phyloP scores from a whole-genome alignment of 805 yeast species.

The Barnettozyma sucrosica region DNA sequence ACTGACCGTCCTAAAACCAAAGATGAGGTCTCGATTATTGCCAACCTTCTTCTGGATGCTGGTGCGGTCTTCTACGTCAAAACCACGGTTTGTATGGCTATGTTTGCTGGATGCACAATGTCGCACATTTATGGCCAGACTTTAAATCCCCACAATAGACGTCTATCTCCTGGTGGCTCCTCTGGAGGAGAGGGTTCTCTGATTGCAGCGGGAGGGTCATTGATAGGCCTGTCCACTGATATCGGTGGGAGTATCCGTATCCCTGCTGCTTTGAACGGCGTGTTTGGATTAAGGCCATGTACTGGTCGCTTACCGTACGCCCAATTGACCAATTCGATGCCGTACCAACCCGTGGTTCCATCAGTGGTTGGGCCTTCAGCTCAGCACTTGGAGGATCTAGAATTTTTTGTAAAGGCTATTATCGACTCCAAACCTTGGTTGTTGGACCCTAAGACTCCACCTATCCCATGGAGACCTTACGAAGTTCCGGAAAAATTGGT shows the following conservation, averaged over 20 bases:
- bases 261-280: constrained; percentile 61
- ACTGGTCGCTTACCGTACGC: constrained; percentile 42
- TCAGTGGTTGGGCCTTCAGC: constrained; percentile 68
- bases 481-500: constrained; percentile 29
- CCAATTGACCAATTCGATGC: constrained; percentile 15
- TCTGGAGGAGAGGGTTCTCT: constrained; percentile 68
- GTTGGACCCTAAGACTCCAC: constrained; percentile 43
- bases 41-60: constrained; percentile 30
- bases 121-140: constrained; percentile 55
- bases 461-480: constrained; percentile 43
- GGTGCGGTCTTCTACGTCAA: constrained; percentile 55
- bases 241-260: constrained; percentile 66
- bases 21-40: constrained; percentile 39
- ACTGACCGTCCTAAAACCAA: constrained; percentile 13
- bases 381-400: constrained; percentile 56
- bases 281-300: constrained; percentile 58
- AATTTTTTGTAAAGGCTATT: constrained; percentile 55
- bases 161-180: constrained; percentile 63
- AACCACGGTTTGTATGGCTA: constrained; percentile 61
- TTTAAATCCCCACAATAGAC: constrained; percentile 50
- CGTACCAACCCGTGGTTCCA: constrained; percentile 37
- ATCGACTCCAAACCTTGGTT: constrained; percentile 51
- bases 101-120: constrained; percentile 63
- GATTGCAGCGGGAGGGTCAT: constrained; percentile 53
- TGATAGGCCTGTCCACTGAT: constrained; percentile 60